A percentile compares a stretch with the other conserved stretches of the same genome.
Conservation (phyloP, 164 flowering plant species). For the Paratinospora sagittata region DNA sequence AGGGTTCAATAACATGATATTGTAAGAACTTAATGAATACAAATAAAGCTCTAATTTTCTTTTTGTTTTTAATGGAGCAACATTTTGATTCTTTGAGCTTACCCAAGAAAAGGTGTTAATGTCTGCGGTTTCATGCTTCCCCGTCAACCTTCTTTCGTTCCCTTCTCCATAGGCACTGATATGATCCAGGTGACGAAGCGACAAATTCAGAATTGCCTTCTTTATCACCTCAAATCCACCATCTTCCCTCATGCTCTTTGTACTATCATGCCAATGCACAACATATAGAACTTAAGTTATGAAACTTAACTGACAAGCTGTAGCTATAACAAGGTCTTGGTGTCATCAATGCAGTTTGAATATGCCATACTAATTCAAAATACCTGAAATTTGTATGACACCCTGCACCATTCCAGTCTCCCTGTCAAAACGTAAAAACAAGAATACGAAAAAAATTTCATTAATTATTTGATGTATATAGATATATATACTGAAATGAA, state of each 20-base stretch:
- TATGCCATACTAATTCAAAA: neutral
- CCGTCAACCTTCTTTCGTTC: conserved; percentile 93
- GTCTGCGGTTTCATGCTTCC: conserved; percentile 92
- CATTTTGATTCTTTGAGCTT: conserved; percentile 16
- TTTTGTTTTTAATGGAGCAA: neutral
- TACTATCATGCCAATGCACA: conserved; percentile 35
- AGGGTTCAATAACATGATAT: conserved; percentile 1
- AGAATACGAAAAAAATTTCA: neutral
- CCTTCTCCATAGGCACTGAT: conserved; percentile 99
- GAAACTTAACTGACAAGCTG: neutral
- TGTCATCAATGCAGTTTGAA: neutral
- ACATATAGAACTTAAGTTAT: neutral
- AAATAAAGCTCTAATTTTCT: neutral
- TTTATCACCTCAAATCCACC: conserved; percentile 90
- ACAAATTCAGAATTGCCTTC: conserved; percentile 89
- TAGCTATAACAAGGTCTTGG: neutral
- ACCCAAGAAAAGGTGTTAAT: conserved; percentile 95
- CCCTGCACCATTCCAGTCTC: conserved; percentile 99
- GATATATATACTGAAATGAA: neutral
- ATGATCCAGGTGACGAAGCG: conserved; percentile 90
- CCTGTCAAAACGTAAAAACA: conserved; percentile 33
- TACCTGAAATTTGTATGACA: conserved; percentile 97
- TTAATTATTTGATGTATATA: neutral
- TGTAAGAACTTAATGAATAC: neutral
- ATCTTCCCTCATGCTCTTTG: conserved; percentile 90